Evolutionary conservation across 441 rosid species (phyloP).

Genomic region (Arabidopsis hybrid): DNA sequence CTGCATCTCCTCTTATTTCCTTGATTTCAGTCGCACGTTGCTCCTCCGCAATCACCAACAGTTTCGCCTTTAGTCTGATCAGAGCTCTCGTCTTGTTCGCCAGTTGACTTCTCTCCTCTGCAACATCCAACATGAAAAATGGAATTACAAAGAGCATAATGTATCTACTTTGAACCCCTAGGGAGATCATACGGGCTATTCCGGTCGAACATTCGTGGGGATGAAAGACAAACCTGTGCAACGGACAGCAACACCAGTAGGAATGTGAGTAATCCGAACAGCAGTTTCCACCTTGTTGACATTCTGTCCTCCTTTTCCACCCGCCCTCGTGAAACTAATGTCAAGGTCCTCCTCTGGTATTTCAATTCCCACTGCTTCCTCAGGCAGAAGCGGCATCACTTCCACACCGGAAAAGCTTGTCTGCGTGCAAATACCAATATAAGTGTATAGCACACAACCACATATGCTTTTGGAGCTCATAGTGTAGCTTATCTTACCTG

Average conservation of each 20-base stretch:
- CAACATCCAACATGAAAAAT: constrained; percentile 3
- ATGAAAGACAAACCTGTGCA: constrained; percentile 72
- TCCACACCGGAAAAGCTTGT: constrained; percentile 98
- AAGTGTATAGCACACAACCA: constrained; percentile 16
- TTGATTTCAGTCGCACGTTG: constrained; percentile 91
- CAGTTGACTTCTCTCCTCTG: constrained; percentile 93
- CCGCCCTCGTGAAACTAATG: constrained; percentile 86
- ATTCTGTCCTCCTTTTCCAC: constrained; percentile 98
- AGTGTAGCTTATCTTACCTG: constrained; percentile 61
- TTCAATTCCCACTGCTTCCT: constrained; percentile 73
- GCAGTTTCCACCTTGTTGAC: constrained; percentile 97
- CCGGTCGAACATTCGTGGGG: constrained; percentile 1
- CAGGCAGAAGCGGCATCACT: constrained; percentile 97
- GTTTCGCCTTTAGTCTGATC: constrained; percentile 81
- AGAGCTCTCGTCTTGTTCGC: constrained; percentile 89
- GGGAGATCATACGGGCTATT: neutral
- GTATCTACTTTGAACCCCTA: neutral
- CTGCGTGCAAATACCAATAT: constrained; percentile 50
- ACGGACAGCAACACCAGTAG: constrained; percentile 86
- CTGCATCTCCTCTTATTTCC: constrained; percentile 92
- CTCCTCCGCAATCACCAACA: constrained; percentile 87
- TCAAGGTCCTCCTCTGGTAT: constrained; percentile 94
- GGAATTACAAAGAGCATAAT: neutral
- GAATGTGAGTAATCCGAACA: constrained; percentile 88
- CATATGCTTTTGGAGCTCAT: neutral